Evolutionary conservation across 1,139 yeast species (phyloP), one percentile per base, ranked within the genome.

Genomic region (Kluyveromyces marxianus): DNA sequence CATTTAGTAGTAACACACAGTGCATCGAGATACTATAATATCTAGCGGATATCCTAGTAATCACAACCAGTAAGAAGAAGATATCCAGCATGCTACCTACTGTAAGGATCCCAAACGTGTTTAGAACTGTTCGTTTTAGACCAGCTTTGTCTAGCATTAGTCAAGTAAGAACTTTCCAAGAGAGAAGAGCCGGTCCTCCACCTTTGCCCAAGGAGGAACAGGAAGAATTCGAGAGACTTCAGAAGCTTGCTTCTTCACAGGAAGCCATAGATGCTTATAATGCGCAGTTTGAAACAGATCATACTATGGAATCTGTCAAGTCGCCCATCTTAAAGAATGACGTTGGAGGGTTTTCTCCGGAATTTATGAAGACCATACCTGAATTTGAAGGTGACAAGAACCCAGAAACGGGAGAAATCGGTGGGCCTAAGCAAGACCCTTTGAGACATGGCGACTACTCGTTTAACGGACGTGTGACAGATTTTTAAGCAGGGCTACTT

Each of bases 341-440:
- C 52, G 75, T 81, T 40, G 87, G 86, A 2, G 71, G 76, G 7
- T 76, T 82, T 54, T 83, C 86, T 29, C 83, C 90, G 1, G 84
- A 80, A 51, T 79, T 74, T 54, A 75, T 82, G 63, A 80, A 83
- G 64, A 83, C 89, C 3, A 82, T 88, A 46, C 96, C 96, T 0
- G 99, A 94, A 57, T 92, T 92, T 60, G 97, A 90, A 66, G 99
- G 99, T 1, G 92, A 90, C 50, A 80, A 76, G 33, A 92, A 92
- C 60, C 99, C 99, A 0, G 75, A 73, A 48, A 90, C 97, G 1
- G 98, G 98, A 2, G 99, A 94, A 66, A 72, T 83, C 31, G 96
- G 96, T 37, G 99, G 98, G 0, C 99, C 99, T n/a, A 94, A 94
- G 60, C 97, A 92, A 65, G 97, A 94, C 59, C 99, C 99, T 0